Conservation (phyloP, 2,329 filamentous ascomycete genomes). For the Macrophomina phaseolina region DNA sequence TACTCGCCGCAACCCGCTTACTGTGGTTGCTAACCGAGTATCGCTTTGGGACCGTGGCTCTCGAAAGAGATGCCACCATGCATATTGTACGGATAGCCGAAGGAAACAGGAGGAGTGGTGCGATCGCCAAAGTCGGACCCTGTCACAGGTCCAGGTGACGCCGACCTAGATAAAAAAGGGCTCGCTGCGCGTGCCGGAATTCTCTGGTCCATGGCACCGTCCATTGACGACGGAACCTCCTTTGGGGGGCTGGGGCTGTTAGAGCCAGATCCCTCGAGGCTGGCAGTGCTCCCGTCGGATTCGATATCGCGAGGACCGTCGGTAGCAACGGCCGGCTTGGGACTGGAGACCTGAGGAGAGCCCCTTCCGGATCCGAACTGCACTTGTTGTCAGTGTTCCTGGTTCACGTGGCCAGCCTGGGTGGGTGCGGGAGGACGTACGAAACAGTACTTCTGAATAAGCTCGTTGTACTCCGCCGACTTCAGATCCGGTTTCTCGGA, state of each 20-base stretch:
- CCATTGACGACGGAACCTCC: constrained; percentile 37
- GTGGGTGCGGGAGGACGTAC: constrained; percentile 66
- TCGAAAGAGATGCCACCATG: constrained; percentile 53
- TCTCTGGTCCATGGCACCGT: constrained; percentile 46
- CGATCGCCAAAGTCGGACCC: constrained; percentile 48
- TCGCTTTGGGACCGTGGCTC: constrained; percentile 52
- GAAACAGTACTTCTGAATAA: constrained; percentile 99
- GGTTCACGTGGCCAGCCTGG: constrained; percentile 40
- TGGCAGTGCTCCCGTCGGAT: constrained; percentile 36
- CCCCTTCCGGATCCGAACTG: constrained; percentile 59
- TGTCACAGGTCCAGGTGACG: constrained; percentile 50
- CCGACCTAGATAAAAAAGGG: constrained; percentile 47
- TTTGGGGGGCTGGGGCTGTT: constrained; percentile 44
- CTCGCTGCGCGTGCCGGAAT: constrained; percentile 37
- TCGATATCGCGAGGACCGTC: constrained; percentile 42
- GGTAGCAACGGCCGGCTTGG: constrained; percentile 29
- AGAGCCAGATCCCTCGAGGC: constrained; percentile 42
- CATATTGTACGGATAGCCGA: constrained; percentile 51
- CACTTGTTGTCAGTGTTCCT: constrained; percentile 46
- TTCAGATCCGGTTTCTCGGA: constrained; percentile 73
- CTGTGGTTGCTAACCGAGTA: constrained; percentile 37
- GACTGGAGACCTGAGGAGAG: constrained; percentile 39
- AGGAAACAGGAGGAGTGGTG: constrained; percentile 45
- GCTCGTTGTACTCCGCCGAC: constrained; percentile 91
- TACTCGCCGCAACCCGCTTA: constrained; percentile 11